Base-by-base conservation (phyloP, 1,284 basidiomycete genomes). In the Pseudozyma pruni region DNA sequence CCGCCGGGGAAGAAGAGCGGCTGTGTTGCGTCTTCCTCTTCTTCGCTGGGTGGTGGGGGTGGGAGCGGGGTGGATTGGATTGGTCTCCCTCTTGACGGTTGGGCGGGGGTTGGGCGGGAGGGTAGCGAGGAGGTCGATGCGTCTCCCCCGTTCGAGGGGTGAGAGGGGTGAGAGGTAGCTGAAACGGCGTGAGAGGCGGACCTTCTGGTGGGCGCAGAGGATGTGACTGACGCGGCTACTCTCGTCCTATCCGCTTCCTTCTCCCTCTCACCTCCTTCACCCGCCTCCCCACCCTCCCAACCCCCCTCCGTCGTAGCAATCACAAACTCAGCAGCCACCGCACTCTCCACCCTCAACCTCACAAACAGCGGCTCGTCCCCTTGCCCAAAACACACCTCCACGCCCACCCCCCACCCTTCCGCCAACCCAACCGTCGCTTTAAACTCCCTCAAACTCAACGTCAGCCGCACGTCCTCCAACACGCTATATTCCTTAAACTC, bases 291-390 rank as follows among this genome's bases (percentile, higher is more conserved):
- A 4, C 50, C 47, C n/a, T 25, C 39, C 20, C 51, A 23, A 8
- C 59, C 64, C 3, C 33, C 59, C n/a, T 34, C 53, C 0, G 71
- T 69, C 1, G 75, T 77, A 16, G 75, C 75, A 16, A 78, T 57
- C 14, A 75, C 70, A 39, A 78, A 72, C 31, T 75, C 74, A 7
- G 62, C 75, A 2, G 34, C 47, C 0, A 75, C 42, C 8, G 33
- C 45, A 9, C 48, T 44, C 22, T 64, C 55, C 16, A 60, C 44
- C 19, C 62, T 38, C 16, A 74, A 39, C 14, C 62, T 50, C 4
- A 78, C 50, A 47, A 75, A 77, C 32, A 78, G 31, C n/a, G 75
- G 75, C 17, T 74, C 73, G 22, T 73, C 71, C 10, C 62, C 71
- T n/a, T 63, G 41, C 22, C 67, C 67, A 37, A 78, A 78, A 33